Conservation (phyloP, 2,329 filamentous ascomycete genomes). For the Pestalotiopsis sp. region DNA sequence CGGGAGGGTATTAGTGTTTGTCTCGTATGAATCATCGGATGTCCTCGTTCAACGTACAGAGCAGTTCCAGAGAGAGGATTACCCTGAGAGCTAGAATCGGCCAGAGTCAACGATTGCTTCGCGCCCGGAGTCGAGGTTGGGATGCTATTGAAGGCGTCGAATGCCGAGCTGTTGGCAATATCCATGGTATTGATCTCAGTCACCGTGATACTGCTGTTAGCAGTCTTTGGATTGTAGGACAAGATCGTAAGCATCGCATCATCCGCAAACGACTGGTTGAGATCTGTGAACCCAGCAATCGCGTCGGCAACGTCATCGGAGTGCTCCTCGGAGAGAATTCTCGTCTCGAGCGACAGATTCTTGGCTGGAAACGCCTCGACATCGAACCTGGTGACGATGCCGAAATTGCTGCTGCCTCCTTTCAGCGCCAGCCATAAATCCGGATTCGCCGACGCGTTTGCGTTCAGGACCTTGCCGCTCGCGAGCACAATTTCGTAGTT, state of each 20-base stretch:
- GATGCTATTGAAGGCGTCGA: not conserved
- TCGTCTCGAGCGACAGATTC: not conserved
- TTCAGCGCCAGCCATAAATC: constrained; percentile 50
- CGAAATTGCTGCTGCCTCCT: constrained; percentile 51
- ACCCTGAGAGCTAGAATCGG: not conserved
- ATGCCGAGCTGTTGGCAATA: not conserved
- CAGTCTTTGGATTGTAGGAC: not conserved
- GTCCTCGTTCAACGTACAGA: not conserved
- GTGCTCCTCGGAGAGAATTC: not conserved
- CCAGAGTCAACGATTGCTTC: not conserved
- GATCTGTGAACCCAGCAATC: constrained; percentile 23
- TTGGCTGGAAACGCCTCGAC: constrained; percentile 30
- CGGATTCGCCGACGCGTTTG: constrained; percentile 32
- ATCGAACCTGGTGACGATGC: constrained; percentile 40
- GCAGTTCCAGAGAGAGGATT: not conserved
- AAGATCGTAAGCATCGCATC: constrained; percentile 1
- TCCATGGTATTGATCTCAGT: not conserved
- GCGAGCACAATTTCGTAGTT: constrained; percentile 47
- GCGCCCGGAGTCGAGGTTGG: not conserved
- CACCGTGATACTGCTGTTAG: not conserved
- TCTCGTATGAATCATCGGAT: not conserved
- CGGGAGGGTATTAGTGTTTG: not conserved
- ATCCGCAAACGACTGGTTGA: constrained; percentile 8
- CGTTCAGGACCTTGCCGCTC: constrained; percentile 41
- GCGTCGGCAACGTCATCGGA: constrained; percentile 1